Base-by-base conservation (phyloP, 2,329 filamentous ascomycete species). In the Aaosphaeria pasadenensis region DNA sequence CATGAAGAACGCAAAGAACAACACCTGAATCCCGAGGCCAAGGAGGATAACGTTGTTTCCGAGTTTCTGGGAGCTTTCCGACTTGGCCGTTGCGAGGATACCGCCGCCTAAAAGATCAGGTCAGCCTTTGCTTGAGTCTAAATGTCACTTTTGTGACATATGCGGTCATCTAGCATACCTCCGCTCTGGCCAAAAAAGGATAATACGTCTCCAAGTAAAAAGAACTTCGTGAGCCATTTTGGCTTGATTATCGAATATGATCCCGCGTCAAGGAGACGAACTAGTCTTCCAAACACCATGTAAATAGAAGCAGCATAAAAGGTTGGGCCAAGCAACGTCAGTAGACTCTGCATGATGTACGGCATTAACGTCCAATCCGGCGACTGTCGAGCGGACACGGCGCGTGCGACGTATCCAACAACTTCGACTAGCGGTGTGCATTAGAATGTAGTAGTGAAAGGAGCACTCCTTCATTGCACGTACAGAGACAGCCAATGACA, bases 401-500 rank as follows among this genome's bases (percentile, higher is more conserved):
- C 71, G 44, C 78, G 73, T 2, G 71, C 76, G 11, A 77, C 56
- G 47, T 81, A 82, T 4, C 78, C 79, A 30, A 81, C 60, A 0
- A 65, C 60, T 58, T 82, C 76, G 48, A 80, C 77, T 79, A 33
- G n/a, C 33, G n/a, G 33, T 36, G 2, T 36, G n/a, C n/a, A 3
- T 9, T 36, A 36, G 33, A 13, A 2, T 2, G n/a, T 9, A 13
- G 3, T 36, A 36, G 33, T 3, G n/a, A 13, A 36, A 36, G n/a
- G 33, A 36, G n/a, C 17, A 24, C 17, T 24, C 3, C 4, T 36
- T 2, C 29, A 62, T 41, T 17, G 60, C 38, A 59, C 64, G 47
- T 67, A 80, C 78, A 80, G 7, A 74, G 43, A 11, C 75, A 75
- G n/a, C 78, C 78, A 17, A 81, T 57, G 4, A 77, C 51, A 38